Conservation (phyloP, 192 early-diverging fungal species). For the Podila epigama region DNA sequence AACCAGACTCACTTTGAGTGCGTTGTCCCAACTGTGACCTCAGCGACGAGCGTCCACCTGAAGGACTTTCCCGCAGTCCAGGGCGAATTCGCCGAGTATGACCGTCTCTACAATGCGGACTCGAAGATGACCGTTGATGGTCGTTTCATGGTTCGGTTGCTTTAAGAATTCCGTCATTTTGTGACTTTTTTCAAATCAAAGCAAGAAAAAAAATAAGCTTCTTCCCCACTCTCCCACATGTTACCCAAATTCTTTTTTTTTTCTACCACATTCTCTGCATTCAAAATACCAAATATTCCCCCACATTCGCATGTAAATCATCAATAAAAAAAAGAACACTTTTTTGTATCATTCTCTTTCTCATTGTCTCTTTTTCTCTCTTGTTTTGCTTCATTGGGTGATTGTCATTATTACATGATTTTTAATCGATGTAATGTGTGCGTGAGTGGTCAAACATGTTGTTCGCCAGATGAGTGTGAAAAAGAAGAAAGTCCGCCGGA, state of each 20-base stretch:
- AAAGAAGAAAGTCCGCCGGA: no score
- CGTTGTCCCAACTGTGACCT: constrained; percentile 8
- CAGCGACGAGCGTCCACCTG: constrained; percentile 18
- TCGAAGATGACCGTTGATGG: constrained; percentile 34
- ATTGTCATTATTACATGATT: no score
- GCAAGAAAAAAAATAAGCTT: background rate
- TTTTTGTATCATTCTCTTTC: background rate
- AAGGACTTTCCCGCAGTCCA: constrained; percentile 32
- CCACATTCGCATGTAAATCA: background rate
- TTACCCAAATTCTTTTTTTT: background rate
- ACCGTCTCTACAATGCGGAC: constrained; percentile 29
- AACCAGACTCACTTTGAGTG: constrained; percentile 26
- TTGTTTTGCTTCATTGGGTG: no score
- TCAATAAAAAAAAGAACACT: no score
- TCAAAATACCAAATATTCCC: background rate
- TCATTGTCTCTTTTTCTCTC: background rate
- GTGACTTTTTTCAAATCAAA: background rate
- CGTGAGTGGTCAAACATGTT: no score
- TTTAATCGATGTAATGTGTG: no score
- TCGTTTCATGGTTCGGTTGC: constrained; percentile 28
- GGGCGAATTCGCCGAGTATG: constrained; percentile 24
- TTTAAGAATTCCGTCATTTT: background rate
- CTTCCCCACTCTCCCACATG: background rate
- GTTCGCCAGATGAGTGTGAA: no score
- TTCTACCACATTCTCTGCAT: background rate